Percentiles rank a stretch among this genome's conserved stretches.
phyloP scores from a whole-genome alignment of 2,329 filamentous ascomycete species.

The Colletotrichum trifolii region DNA sequence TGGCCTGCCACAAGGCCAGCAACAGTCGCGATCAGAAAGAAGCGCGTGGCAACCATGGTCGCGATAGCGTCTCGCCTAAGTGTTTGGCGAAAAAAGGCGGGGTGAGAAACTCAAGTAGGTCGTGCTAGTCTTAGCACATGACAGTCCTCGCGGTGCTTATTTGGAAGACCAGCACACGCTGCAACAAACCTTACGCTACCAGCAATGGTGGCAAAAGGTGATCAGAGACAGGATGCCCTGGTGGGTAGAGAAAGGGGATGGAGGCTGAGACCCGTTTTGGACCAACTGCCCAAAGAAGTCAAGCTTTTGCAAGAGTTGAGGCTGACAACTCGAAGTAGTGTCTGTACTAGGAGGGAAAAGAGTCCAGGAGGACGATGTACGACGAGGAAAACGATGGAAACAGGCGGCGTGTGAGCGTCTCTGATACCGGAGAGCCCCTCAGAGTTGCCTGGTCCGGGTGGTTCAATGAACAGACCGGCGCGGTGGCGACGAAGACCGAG shows the following conservation, averaged over 20 bases:
- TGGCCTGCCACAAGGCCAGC: conserved; percentile 52
- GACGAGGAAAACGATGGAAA: not conserved
- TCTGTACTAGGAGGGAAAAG: not conserved
- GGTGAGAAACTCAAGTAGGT: not conserved
- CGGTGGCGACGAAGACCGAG: conserved; percentile 6
- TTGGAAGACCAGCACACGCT: not conserved
- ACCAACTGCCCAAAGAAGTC: not conserved
- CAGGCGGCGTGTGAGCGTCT: conserved; percentile 2
- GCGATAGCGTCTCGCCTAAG: not conserved
- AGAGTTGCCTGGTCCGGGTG: not conserved
- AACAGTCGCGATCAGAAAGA: conserved; percentile 42
- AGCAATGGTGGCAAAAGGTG: conserved; percentile 5
- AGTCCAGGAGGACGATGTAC: not conserved
- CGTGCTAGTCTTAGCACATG: conserved; percentile 20
- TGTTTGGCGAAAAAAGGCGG: not conserved
- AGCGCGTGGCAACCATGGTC: conserved; percentile 1
- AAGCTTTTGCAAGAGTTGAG: not conserved
- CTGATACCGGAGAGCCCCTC: conserved; percentile 5
- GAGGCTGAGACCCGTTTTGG: not conserved
- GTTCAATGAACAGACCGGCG: conserved; percentile 3
- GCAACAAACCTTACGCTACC: not conserved
- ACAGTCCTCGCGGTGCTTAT: conserved; percentile 12
- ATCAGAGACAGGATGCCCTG: not conserved
- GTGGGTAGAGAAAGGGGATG: not conserved
- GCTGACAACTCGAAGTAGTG: not conserved